Conservation (phyloP, 2,329 filamentous ascomycete species). For the Trematosphaeria pertusa region DNA sequence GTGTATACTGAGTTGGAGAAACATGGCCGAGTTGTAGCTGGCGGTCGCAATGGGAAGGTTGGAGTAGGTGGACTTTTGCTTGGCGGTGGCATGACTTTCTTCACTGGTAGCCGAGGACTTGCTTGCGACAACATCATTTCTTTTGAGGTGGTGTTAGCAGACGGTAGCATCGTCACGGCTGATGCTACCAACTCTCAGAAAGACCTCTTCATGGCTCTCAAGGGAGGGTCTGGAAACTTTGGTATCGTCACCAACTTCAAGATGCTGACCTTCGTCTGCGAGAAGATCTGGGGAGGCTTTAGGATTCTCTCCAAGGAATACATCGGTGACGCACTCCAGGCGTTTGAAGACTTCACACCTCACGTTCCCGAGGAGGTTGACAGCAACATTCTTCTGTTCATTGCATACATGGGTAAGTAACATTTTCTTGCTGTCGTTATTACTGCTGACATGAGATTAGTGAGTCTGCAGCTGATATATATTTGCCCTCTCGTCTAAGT, state of each 20-base stretch:
- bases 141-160: constrained; percentile 43
- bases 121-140: constrained; percentile 41
- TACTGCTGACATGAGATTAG: constrained; percentile 1
- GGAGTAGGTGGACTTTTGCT: constrained; percentile 35
- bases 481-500: constrained; percentile 1
- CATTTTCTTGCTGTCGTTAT: neutral
- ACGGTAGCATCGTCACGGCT: constrained; percentile 35
- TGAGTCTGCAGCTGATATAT: constrained; percentile 2
- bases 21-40: constrained; percentile 26
- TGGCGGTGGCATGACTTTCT: constrained; percentile 40
- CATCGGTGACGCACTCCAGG: constrained; percentile 29
- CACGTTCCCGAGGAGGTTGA: constrained; percentile 5
- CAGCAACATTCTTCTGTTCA: constrained; percentile 7
- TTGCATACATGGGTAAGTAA: constrained; percentile 7
- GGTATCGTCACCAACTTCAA: constrained; percentile 42
- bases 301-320: constrained; percentile 24
- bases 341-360: constrained; percentile 25
- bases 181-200: constrained; percentile 18
- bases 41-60: constrained; percentile 31
- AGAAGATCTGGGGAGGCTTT: constrained; percentile 46
- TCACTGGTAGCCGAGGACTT: constrained; percentile 32
- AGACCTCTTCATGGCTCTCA: constrained; percentile 41
- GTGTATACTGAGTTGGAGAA: constrained; percentile 34
- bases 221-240: constrained; percentile 45
- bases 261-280: constrained; percentile 29